Percentiles rank a stretch among this genome's conserved stretches.
phyloP scores from a whole-genome alignment of 2,329 filamentous ascomycete species.

The Stenocarpella maydis region DNA sequence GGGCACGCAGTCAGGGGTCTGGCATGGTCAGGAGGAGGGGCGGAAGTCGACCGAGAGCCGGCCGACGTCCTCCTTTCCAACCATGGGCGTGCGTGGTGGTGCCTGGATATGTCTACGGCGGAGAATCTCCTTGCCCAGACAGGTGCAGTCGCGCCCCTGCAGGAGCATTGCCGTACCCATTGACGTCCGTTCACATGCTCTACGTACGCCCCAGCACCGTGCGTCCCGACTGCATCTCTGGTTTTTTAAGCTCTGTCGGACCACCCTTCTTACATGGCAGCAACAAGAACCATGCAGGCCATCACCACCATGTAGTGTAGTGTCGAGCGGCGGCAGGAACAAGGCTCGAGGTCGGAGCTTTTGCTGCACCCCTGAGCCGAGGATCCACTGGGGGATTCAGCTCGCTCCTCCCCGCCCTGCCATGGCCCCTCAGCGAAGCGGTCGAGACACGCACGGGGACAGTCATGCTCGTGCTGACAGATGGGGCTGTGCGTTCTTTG shows the following conservation, averaged over 20 bases:
- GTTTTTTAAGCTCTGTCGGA: background rate
- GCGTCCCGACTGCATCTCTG: background rate
- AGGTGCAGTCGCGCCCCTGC: background rate
- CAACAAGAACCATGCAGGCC: slow-evolving; percentile 12
- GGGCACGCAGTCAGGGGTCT: slow-evolving; percentile 9
- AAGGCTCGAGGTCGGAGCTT: slow-evolving; percentile 1
- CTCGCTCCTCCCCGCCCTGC: slow-evolving; percentile 14
- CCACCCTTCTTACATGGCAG: background rate
- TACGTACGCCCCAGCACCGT: background rate
- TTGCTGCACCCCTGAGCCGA: slow-evolving; percentile 33
- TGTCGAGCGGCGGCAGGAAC: slow-evolving; percentile 24
- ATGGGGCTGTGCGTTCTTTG: slow-evolving; percentile 30
- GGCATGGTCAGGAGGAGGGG: background rate
- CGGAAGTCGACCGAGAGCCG: slow-evolving; percentile 26
- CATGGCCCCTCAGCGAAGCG: background rate
- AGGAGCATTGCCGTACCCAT: background rate
- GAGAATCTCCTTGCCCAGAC: background rate
- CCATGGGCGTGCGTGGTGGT: too few relatives aligned
- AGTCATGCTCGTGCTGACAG: slow-evolving; percentile 18
- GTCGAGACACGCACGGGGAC: background rate
- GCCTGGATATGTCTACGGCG: too few relatives aligned
- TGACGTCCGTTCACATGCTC: background rate
- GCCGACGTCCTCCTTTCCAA: slow-evolving; percentile 19
- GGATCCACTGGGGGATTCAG: slow-evolving; percentile 26
- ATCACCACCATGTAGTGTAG: too few relatives aligned